These are phyloP conservation scores for Ambrosiella beaveri DNA, from an alignment of 2,329 filamentous ascomycete genomes.

Conservation along the genomic window DNA sequence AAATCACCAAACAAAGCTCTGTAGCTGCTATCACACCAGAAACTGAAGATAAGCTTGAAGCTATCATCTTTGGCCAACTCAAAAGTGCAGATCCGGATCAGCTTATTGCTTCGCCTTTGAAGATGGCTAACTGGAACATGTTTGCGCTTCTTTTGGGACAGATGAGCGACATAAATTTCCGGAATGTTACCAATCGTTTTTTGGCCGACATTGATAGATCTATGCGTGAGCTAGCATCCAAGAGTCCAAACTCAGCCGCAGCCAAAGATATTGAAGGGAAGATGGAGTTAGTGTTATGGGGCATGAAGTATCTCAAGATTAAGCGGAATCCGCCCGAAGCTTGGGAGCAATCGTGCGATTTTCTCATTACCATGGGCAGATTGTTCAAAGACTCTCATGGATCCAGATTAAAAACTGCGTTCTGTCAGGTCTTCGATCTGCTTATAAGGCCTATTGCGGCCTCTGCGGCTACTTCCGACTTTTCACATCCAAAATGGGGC, in stretches of 20 bases:
- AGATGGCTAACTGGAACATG: slow-evolving; percentile 87
- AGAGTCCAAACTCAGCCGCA: slow-evolving; percentile 39
- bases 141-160: slow-evolving; percentile 87
- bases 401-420: slow-evolving; percentile 78
- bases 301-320: slow-evolving; percentile 78
- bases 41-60: slow-evolving; percentile 86
- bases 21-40: slow-evolving; percentile 68
- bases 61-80: slow-evolving; percentile 90
- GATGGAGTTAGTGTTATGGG: slow-evolving; percentile 71
- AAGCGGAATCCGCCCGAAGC: slow-evolving; percentile 53
- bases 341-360: slow-evolving; percentile 80
- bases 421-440: slow-evolving; percentile 80
- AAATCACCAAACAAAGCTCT: slow-evolving; percentile 83
- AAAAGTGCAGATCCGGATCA: slow-evolving; percentile 76
- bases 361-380: slow-evolving; percentile 63
- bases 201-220: slow-evolving; percentile 62
- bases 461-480: slow-evolving; percentile 55
- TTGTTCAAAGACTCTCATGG: slow-evolving; percentile 77
- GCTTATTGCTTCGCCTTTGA: slow-evolving; percentile 58
- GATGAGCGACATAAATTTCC: slow-evolving; percentile 87
- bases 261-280: slow-evolving; percentile 59
- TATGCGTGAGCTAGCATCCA: slow-evolving; percentile 57
- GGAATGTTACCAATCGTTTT: slow-evolving; percentile 67
- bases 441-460: slow-evolving; percentile 76
- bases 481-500: slow-evolving; percentile 70